Conservation (phyloP, 441 rosid genomes). For the Metrosideros polymorpha region DNA sequence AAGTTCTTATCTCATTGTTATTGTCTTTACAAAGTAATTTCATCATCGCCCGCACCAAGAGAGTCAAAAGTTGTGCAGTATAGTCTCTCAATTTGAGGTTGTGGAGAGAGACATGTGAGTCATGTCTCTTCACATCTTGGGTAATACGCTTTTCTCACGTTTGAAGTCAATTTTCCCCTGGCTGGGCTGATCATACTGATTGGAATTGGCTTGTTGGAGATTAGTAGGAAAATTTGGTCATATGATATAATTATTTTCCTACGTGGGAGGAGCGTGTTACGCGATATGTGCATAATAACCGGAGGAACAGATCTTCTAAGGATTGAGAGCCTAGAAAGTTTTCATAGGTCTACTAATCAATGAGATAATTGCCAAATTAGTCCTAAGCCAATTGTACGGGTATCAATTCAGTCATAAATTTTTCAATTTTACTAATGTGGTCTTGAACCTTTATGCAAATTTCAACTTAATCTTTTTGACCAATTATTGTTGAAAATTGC, state of each 20-base stretch:
- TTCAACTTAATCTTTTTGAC: background rate
- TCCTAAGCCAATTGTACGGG: background rate
- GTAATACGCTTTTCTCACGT: background rate
- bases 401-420: background rate
- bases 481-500: accelerated
- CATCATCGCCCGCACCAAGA: background rate
- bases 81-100: background rate
- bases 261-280: background rate
- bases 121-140: background rate
- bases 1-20: background rate
- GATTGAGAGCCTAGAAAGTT: background rate
- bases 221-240: background rate
- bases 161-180: background rate
- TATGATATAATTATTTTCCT: background rate
- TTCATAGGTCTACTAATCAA: background rate
- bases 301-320: background rate
- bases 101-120: background rate
- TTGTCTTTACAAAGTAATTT: background rate
- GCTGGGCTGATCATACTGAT: background rate
- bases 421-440: background rate
- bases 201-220: background rate
- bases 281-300: background rate
- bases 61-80: background rate
- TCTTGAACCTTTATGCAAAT: accelerated
- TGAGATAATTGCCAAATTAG: background rate